phyloP scores from a whole-genome alignment of 2,329 filamentous ascomycete species.

The Cercospora canescens region DNA sequence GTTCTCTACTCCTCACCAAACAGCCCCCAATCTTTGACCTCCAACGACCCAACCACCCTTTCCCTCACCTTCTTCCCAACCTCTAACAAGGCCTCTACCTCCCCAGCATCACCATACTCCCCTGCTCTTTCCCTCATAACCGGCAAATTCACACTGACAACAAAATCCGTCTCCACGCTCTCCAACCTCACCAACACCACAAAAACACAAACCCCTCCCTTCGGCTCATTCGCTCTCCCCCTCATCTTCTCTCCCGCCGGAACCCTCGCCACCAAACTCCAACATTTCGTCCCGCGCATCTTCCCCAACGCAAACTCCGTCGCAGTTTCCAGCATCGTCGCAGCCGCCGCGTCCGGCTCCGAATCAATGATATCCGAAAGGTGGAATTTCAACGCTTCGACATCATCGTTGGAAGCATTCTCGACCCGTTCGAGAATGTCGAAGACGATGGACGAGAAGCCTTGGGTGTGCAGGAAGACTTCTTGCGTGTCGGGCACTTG shows the following conservation, averaged over 20 bases:
- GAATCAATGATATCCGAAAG: constrained; percentile 47
- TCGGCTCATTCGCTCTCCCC: constrained; percentile 48
- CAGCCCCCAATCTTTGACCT: constrained; percentile 77
- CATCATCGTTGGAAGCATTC: constrained; percentile 64
- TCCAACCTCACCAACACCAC: constrained; percentile 72
- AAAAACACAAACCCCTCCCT: constrained; percentile 64
- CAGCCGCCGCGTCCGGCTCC: constrained; percentile 5
- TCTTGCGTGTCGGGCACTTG: constrained; percentile 87
- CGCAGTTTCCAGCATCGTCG: neutral
- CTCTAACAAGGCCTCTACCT: constrained; percentile 67
- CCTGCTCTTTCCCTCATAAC: constrained; percentile 76
- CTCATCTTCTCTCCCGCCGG: constrained; percentile 38
- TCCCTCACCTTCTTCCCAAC: constrained; percentile 63
- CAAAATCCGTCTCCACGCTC: constrained; percentile 73
- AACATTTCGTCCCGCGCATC: constrained; percentile 59
- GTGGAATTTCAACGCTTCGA: constrained; percentile 59
- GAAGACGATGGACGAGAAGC: constrained; percentile 84
- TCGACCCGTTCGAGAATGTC: constrained; percentile 85
- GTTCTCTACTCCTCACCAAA: constrained; percentile 48
- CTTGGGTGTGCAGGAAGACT: constrained; percentile 80
- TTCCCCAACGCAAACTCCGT: neutral
- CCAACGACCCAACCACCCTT: constrained; percentile 70
- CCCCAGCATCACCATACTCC: constrained; percentile 56
- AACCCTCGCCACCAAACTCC: constrained; percentile 67
- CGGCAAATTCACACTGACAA: constrained; percentile 86